Evolutionary conservation across 2,329 filamentous ascomycete species (phyloP).

Genomic region (Cordyceps sp.): DNA sequence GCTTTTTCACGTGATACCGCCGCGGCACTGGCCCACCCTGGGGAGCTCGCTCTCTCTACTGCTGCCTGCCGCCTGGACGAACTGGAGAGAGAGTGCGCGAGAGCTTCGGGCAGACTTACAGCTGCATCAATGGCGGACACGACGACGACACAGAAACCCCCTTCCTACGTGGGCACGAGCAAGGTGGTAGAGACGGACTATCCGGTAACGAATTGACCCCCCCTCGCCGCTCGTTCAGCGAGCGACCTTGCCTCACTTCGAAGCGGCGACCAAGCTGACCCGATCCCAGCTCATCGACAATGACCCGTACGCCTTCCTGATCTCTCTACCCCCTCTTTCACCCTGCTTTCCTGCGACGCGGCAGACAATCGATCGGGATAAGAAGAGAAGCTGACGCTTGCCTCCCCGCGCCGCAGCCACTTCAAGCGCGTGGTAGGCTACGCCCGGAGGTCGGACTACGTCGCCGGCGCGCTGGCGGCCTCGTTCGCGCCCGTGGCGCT

Average conservation of each 20-base stretch:
- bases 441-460: constrained; percentile 73
- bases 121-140: constrained; percentile 19
- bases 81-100: too few species aligned
- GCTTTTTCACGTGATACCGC: too few species aligned
- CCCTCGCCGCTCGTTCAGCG: too few species aligned
- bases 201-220: too few species aligned
- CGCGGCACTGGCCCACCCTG: too few species aligned
- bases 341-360: not conserved
- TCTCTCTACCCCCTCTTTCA: not conserved
- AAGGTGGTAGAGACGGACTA: constrained; percentile 73
- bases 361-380: too few species aligned
- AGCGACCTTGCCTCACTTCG: constrained; percentile 10
- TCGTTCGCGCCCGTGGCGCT: constrained; percentile 61
- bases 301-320: constrained; percentile 56
- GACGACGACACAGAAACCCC: constrained; percentile 18
- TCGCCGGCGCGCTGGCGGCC: constrained; percentile 48
- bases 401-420: too few species aligned
- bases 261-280: constrained; percentile 7
- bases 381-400: constrained; percentile 13
- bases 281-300: constrained; percentile 80
- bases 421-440: constrained; percentile 81
- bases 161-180: constrained; percentile 28
- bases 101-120: constrained; percentile 10
- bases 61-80: too few species aligned
- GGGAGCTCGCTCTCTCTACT: constrained; percentile 7